Base-by-base conservation (phyloP, 2,329 filamentous ascomycete species). In the Fusarium circinatum region DNA sequence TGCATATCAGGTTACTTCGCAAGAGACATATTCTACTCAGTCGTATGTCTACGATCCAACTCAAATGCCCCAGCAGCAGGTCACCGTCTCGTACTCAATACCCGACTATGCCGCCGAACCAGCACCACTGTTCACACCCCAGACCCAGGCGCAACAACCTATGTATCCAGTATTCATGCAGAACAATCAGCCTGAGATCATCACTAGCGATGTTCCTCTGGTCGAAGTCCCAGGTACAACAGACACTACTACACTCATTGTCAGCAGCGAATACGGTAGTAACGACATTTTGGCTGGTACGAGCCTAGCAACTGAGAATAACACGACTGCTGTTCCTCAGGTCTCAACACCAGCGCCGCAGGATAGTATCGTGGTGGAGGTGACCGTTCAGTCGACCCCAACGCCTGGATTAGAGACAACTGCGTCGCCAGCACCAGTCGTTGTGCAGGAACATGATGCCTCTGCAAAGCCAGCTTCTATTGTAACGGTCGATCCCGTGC, bases 181-280 rank as follows among this genome's bases (percentile, higher is more conserved):
- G 1, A 73, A 76, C 18, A 72, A 71, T 6, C 74, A 71, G 8
- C 71, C 71, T 0, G 68, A 74, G 34, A 75, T 74, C 7, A 75
- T 74, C 28, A 74, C 71, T 0, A 74, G 67, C 8, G 62, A 74
- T 0, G 55, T 12, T 3, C 67, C 72, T 36, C 32, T 74, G 0
- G 67, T 74, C 7, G 71, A 74, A 28, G 55, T 60, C 4, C 58
- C 52, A 0, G 28, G 32, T 8, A 36, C 15, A 20, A 10, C 51
- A 4, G 70, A 60, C 2, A 58, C 34, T 5, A 55, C 70, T 5
- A 45, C 30, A 2, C 32, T 57, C 20, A 15, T 55, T 4, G 0
- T 54, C 1, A 51, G 22, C 2, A 32, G 52, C 17, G 70, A 49
- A 11, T 62, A 67, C 5, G 28, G 51, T 2, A 42, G 30, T 11